Conservation (phyloP, 2,329 filamentous ascomycete species). For the Pseudogymnoascus sp. region DNA sequence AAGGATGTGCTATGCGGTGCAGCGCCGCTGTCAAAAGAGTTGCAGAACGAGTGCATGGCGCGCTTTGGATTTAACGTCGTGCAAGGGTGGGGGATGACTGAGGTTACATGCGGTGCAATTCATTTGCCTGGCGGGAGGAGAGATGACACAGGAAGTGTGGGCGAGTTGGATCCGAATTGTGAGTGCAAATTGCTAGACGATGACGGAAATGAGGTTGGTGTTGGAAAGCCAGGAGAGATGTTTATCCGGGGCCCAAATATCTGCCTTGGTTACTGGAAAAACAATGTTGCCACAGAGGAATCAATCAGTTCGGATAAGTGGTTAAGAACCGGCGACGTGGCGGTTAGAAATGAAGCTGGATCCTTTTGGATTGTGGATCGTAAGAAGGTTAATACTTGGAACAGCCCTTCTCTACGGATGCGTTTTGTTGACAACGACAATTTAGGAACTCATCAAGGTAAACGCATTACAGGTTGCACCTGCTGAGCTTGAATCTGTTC, state of each 20-base stretch:
- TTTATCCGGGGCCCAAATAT: slow-evolving; percentile 47
- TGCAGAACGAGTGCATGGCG: slow-evolving; percentile 39
- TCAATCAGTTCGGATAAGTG: slow-evolving; percentile 44
- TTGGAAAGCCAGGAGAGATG: slow-evolving; percentile 45
- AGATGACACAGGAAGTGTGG: slow-evolving; percentile 40
- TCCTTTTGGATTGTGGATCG: slow-evolving; percentile 47
- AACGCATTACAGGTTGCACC: slow-evolving; percentile 53
- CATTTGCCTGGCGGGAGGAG: slow-evolving; percentile 33
- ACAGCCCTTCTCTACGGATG: background rate
- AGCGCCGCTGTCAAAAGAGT: slow-evolving; percentile 39
- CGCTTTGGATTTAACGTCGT: slow-evolving; percentile 33
- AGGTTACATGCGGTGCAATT: slow-evolving; percentile 37
- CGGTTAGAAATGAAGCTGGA: slow-evolving; percentile 37
- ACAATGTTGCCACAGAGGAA: slow-evolving; percentile 44
- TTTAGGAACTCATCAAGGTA: slow-evolving; percentile 49
- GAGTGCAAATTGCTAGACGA: slow-evolving; percentile 47
- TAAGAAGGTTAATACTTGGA: slow-evolving; percentile 34
- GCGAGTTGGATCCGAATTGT: slow-evolving; percentile 44
- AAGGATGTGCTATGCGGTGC: slow-evolving; percentile 43
- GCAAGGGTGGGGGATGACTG: slow-evolving; percentile 57
- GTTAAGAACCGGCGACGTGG: slow-evolving; percentile 52
- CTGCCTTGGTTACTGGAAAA: slow-evolving; percentile 51
- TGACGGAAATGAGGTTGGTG: slow-evolving; percentile 39
- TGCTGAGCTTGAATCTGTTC: slow-evolving; percentile 45
- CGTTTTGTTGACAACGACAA: slow-evolving; percentile 14